Evolutionary conservation across 1,284 basidiomycete genomes (phyloP), one percentile per base, ranked within the genome.

Genomic region (Cryptococcus sp.): DNA sequence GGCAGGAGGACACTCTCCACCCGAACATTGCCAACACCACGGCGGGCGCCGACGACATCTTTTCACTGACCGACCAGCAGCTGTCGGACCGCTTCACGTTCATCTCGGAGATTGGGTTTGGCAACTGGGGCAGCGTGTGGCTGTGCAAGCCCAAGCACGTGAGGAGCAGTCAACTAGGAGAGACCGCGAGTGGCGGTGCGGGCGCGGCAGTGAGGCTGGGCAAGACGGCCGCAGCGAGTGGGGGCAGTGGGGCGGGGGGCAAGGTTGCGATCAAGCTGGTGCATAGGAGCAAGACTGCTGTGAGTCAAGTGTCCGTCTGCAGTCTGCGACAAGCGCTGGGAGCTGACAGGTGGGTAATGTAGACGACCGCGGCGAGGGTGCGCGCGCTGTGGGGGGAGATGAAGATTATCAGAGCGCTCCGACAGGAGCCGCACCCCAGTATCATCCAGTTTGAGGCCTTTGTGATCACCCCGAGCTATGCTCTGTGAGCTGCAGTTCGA

Each of bases 361-460:
- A 70, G 66, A 90, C 89, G 3, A 91, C 89, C 0, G 87, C 89
- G 13, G 90, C 91, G 21, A 84, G 92, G 55, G 87, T 96, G 53
- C 82, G 85, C 66, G 91, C 91, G 51, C 80, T 94, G 78, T 94
- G 89, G 90, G 91, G 91, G 70, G 91, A 94, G 80, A 92, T 93
- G 90, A 92, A 92, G 81, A 87, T 93, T 63, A 85, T 94, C 61
- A 82, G 87, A 62, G 80, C 84, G 12, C 84, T 95, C 71, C 87
- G 87, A 75, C 78, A 84, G 50, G 86, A 91, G 68, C 84, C 87
- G 8, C 92, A 96, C 73, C 91, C 91, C 0, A 88, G 88, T 61
- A 87, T 97, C 72, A 87, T 97, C 64, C 84, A 85, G 8, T 95
- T 97, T 76, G 87, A 92, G 67, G 88, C 89, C 3, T 95, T 96